phyloP scores from a whole-genome alignment of 1,139 yeast genomes.

The Lodderomyces metapsilosis region DNA sequence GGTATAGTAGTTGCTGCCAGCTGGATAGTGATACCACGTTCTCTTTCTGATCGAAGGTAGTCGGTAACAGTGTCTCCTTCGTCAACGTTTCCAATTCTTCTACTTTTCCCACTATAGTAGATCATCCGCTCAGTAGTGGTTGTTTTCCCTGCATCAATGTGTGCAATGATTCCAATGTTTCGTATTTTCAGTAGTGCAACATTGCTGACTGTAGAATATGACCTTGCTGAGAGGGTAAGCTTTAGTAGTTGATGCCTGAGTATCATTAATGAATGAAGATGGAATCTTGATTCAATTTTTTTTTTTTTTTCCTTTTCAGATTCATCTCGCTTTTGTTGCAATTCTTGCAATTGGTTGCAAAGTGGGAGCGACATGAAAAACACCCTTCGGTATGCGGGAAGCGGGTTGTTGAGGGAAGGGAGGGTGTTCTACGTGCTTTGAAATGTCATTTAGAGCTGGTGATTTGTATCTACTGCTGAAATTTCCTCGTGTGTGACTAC shows the following conservation, averaged over 20 bases:
- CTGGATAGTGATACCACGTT: slow-evolving; percentile 93
- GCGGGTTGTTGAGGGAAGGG: too few species aligned
- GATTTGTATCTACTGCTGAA: too few species aligned
- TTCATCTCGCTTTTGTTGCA: neutral
- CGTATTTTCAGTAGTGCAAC: slow-evolving; percentile 34
- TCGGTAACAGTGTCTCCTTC: slow-evolving; percentile 97
- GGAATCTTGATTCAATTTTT: neutral
- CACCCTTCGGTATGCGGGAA: too few species aligned
- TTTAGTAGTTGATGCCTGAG: neutral
- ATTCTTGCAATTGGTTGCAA: slow-evolving; percentile 1
- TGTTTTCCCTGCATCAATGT: slow-evolving; percentile 89
- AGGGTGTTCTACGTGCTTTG: too few species aligned
- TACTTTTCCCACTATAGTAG: slow-evolving; percentile 79
- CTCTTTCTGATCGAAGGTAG: slow-evolving; percentile 83
- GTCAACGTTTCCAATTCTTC: slow-evolving; percentile 87
- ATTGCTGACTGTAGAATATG: slow-evolving; percentile 10
- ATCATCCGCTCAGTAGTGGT: slow-evolving; percentile 91
- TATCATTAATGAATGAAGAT: neutral
- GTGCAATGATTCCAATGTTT: slow-evolving; percentile 82
- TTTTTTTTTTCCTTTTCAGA: slow-evolving; percentile 3
- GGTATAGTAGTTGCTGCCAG: slow-evolving; percentile 93
- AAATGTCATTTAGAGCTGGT: too few species aligned
- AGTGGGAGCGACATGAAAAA: too few species aligned
- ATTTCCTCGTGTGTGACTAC: too few species aligned
- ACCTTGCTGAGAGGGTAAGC: neutral